These are phyloP conservation scores for Terana coerulea DNA, from an alignment of 768 basidiomycete species.

Conservation along the genomic window DNA sequence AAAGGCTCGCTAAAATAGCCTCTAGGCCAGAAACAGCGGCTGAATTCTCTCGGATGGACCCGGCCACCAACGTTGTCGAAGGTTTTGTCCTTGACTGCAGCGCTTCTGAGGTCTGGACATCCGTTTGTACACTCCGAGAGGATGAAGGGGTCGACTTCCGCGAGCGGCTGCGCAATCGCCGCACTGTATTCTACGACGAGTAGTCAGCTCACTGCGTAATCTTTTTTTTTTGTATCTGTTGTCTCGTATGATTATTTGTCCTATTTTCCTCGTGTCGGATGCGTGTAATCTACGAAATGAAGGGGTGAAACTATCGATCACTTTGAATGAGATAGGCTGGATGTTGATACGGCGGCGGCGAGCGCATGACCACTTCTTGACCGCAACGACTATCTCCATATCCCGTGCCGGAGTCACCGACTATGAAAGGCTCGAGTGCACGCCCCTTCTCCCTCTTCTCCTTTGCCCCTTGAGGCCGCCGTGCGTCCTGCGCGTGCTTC, in stretches of 20 bases:
- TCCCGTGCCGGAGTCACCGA: background rate
- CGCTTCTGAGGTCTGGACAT: background rate
- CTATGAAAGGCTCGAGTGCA: background rate
- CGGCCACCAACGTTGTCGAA: background rate
- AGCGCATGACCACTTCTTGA: background rate
- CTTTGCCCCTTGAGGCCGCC: slow-evolving; percentile 11
- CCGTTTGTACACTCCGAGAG: background rate
- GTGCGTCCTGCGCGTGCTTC: slow-evolving; percentile 11
- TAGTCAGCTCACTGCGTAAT: background rate
- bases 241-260: background rate
- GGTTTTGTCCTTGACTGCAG: background rate
- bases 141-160: background rate
- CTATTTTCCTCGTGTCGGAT: background rate
- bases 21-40: background rate
- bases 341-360: background rate
- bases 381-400: background rate
- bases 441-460: slow-evolving; percentile 9
- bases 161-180: background rate
- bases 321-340: background rate
- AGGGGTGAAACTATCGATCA: background rate
- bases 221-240: background rate
- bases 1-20: background rate
- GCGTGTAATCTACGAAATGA: background rate
- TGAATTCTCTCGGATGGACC: background rate
- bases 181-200: background rate